A percentile compares a stretch with the other conserved stretches of the same genome.
Evolutionary conservation across 2,329 filamentous ascomycete species (phyloP).

Genomic region (Diaporthe vexans): DNA sequence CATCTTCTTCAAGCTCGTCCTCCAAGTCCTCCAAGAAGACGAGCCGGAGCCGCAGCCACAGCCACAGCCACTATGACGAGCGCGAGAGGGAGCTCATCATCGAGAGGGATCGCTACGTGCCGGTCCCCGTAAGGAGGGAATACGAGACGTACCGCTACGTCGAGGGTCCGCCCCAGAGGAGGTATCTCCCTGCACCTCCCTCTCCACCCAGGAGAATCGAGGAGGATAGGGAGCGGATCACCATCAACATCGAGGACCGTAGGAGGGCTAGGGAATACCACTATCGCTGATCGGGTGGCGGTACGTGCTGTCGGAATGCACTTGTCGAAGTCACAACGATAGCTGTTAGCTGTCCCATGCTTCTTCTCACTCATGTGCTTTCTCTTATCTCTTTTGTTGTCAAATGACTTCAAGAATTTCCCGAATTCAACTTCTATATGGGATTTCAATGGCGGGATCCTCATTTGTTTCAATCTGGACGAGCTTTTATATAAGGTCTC

Average conservation of each 20-base stretch:
- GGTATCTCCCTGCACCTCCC: conserved; percentile 53
- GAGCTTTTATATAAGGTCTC: background rate
- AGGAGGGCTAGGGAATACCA: conserved; percentile 52
- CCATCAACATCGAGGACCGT: conserved; percentile 52
- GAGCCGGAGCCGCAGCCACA: conserved; percentile 45
- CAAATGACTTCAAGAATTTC: background rate
- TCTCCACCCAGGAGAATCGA: conserved; percentile 49
- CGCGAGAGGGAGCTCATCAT: conserved; percentile 61
- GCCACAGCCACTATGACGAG: conserved; percentile 44
- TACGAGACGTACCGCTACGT: conserved; percentile 68
- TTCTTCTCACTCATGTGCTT: background rate
- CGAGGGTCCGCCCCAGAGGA: conserved; percentile 58
- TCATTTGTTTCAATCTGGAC: background rate
- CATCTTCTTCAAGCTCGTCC: conserved; percentile 32
- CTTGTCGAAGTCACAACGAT: background rate
- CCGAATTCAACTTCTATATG: no score
- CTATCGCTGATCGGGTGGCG: conserved; percentile 36
- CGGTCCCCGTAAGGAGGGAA: conserved; percentile 55
- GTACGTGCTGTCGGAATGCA: background rate
- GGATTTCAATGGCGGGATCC: background rate
- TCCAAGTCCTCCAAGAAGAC: conserved; percentile 38
- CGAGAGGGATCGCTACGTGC: conserved; percentile 65
- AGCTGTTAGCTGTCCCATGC: background rate
- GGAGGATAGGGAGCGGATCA: conserved; percentile 51
- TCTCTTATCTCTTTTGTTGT: background rate